Percentiles rank a stretch among this genome's conserved stretches.
Conservation (phyloP, 2,329 filamentous ascomycete genomes). For the Diaporthe citriasiana region DNA sequence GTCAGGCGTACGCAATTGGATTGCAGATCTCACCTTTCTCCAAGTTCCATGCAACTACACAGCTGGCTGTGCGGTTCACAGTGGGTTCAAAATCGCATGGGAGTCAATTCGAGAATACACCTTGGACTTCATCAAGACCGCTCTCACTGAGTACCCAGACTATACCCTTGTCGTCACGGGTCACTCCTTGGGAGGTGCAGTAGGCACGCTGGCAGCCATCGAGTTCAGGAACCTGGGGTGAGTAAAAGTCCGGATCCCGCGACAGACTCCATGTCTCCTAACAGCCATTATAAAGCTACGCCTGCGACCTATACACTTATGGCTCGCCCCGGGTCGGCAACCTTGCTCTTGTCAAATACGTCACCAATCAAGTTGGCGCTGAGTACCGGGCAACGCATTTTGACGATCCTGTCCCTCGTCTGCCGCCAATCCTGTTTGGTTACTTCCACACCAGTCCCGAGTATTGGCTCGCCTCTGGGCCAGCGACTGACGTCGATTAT, state of each 20-base stretch:
- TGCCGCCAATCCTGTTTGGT: constrained; percentile 71
- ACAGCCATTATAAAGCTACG: constrained; percentile 43
- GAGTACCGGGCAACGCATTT: constrained; percentile 77
- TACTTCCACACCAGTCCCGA: constrained; percentile 79
- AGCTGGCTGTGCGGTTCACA: constrained; percentile 64
- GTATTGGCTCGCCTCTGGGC: constrained; percentile 69
- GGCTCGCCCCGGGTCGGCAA: constrained; percentile 78
- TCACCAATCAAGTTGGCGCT: constrained; percentile 61
- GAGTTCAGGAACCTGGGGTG: constrained; percentile 64
- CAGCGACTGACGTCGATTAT: constrained; percentile 53
- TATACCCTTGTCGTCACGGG: constrained; percentile 73
- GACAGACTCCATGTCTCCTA: not conserved
- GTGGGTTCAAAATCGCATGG: constrained; percentile 73
- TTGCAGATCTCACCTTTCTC: constrained; percentile 66
- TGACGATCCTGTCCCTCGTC: constrained; percentile 76
- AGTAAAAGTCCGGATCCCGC: not conserved
- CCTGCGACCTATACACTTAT: constrained; percentile 74
- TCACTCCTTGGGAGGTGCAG: constrained; percentile 77
- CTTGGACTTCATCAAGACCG: constrained; percentile 59
- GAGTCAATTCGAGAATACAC: constrained; percentile 62
- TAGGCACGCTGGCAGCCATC: constrained; percentile 72
- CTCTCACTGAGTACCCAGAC: constrained; percentile 60
- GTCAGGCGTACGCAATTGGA: constrained; percentile 71
- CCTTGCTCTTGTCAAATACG: constrained; percentile 64
- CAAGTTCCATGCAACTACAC: constrained; percentile 54